Percentiles rank a stretch among this genome's conserved stretches.
Conservation (phyloP, 2,329 filamentous ascomycete genomes). For the Knoxdaviesia proteae region DNA sequence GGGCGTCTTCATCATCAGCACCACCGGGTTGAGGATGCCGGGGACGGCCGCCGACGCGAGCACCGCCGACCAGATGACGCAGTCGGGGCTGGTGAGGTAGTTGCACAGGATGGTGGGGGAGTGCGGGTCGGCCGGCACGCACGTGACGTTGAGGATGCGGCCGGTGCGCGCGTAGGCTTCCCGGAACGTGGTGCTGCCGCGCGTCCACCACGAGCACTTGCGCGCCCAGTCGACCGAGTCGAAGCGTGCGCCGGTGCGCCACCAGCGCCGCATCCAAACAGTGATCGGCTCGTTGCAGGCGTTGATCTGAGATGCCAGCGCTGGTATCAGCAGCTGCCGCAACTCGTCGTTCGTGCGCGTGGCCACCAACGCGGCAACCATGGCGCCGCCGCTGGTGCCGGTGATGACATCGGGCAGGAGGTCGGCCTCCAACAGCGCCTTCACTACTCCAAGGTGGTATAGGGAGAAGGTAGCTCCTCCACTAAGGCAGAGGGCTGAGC, state of each 20-base stretch:
- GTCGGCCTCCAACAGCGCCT: conserved; percentile 68
- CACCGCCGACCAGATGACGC: conserved; percentile 95
- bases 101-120: conserved; percentile 83
- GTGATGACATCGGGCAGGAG: conserved; percentile 86
- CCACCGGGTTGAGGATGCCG: conserved; percentile 84
- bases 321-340: conserved; percentile 64
- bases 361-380: conserved; percentile 70
- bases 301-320: conserved; percentile 64
- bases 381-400: conserved; percentile 80
- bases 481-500: conserved; percentile 79
- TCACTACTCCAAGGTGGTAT: conserved; percentile 87
- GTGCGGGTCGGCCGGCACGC: conserved; percentile 87
- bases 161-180: conserved; percentile 91
- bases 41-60: conserved; percentile 88
- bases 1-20: conserved; percentile 72
- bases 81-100: conserved; percentile 86
- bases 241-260: conserved; percentile 79
- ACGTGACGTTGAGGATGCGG: conserved; percentile 85
- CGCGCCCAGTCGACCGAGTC: conserved; percentile 83
- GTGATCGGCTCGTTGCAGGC: conserved; percentile 62
- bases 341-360: conserved; percentile 86
- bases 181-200: conserved; percentile 78
- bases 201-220: conserved; percentile 72
- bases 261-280: conserved; percentile 71
- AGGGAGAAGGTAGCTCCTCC: conserved; percentile 91